Evolutionary conservation across 805 yeast genomes (phyloP), one percentile per base, ranked within the genome.

Genomic region (Nakazawaea wickerhamii): DNA sequence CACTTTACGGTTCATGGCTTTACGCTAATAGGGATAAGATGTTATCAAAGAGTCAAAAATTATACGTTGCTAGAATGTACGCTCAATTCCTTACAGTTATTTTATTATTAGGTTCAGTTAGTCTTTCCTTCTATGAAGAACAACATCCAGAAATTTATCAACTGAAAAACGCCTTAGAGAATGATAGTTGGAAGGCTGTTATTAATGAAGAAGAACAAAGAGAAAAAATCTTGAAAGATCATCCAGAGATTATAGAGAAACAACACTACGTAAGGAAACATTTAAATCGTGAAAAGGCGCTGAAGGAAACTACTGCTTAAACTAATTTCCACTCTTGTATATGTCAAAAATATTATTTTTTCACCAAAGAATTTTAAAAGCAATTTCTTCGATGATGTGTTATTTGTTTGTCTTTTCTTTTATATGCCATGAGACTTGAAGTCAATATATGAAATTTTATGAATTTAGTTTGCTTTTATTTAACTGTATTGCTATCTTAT

Each of bases 11-110:
- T 1, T 82, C 95, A 4, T 87, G 91, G 87, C 75, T 64, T 36
- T 54, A 67, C 35, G 87, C 84, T 40, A 80, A 84, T 64, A 75
- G 73, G 52, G 95, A 87, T 59, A 81, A 79, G 49, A 67, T 79
- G 58, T 74, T 87, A 82, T 75, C 86, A 42, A 73, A 70, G 49
- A 65, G 93, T 4, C 95, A 87, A 65, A 87, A 84, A 60, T 77
- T 84, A 38, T 93, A 84, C 26, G 90, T 83, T 58, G 95, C 95
- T 25, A 80, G 95, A 75, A 86, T 86, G 84, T 86, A 86, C 58
- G 95, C 95, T 9, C 95, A 87, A 62, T 85, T 83, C 50, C 63
- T 84, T 42, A 84, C 95, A 1, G 89, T 87, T 41, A 73, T 74
- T 9, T 64, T 86, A 48, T 64, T 86, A 50, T 61, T 86, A 42